These are phyloP conservation scores for Dactylorhiza incarnata DNA, from an alignment of 106 monocot genomes.

Conservation along the genomic window DNA sequence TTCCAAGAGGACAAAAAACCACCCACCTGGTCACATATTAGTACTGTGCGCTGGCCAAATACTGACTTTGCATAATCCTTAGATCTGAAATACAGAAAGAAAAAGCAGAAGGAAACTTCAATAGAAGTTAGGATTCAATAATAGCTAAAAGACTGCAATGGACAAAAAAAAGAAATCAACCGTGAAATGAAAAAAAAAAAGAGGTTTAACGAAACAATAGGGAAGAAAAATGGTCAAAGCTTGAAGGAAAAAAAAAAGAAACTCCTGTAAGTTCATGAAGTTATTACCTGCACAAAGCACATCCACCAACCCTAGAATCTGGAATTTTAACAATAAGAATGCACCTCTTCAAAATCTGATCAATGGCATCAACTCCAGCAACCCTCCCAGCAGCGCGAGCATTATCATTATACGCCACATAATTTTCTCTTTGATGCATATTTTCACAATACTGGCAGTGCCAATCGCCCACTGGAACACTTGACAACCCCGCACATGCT, in stretches of 20 bases:
- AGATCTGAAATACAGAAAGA: slow-evolving; percentile 30
- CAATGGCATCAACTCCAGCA: slow-evolving; percentile 77
- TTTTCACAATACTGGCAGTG: slow-evolving; percentile 77
- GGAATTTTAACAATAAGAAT: slow-evolving; percentile 65
- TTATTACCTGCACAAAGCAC: slow-evolving; percentile 72
- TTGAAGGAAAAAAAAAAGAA: not conserved
- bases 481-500: slow-evolving; percentile 69
- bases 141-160: not conserved
- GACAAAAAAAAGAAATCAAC: too few species aligned
- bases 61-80: slow-evolving; percentile 65
- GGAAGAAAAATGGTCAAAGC: not conserved
- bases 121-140: not conserved
- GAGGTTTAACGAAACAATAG: not conserved
- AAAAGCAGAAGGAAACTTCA: not conserved
- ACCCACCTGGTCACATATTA: slow-evolving; percentile 91
- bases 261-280: not conserved
- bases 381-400: slow-evolving; percentile 90
- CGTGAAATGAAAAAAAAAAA: not conserved
- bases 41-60: slow-evolving; percentile 74
- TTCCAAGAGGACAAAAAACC: not conserved
- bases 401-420: slow-evolving; percentile 48
- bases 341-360: slow-evolving; percentile 61
- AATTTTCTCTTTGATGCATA: slow-evolving; percentile 39
- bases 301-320: slow-evolving; percentile 51
- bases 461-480: slow-evolving; percentile 58